These are phyloP conservation scores for Rhizophagus prolifer DNA, from an alignment of 192 early-diverging fungal genomes.

Conservation along the genomic window DNA sequence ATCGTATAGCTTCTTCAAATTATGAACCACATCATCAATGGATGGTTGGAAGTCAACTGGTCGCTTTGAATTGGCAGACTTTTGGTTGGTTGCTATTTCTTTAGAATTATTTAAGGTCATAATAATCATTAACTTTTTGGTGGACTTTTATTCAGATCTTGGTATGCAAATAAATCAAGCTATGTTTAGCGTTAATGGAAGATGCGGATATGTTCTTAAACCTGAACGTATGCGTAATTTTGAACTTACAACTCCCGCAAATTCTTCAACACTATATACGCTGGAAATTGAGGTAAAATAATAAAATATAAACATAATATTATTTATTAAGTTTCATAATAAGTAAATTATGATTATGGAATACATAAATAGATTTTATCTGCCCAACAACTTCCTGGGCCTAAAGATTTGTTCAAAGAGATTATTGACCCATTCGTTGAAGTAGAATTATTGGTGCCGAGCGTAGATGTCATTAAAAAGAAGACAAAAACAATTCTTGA, in stretches of 20 bases:
- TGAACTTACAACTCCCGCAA: slow-evolving; percentile 33
- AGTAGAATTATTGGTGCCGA: slow-evolving; percentile 54
- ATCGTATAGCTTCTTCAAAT: slow-evolving; percentile 80
- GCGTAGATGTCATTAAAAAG: slow-evolving; percentile 41
- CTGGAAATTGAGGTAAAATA: slow-evolving; percentile 39
- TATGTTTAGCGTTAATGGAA: slow-evolving; percentile 73
- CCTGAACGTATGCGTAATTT: slow-evolving; percentile 47
- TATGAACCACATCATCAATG: slow-evolving; percentile 84
- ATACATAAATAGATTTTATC: slow-evolving; percentile 52
- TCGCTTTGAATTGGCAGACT: slow-evolving; percentile 89
- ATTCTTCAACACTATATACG: slow-evolving; percentile 27
- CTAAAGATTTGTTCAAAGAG: slow-evolving; percentile 52
- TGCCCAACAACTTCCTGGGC: slow-evolving; percentile 67
- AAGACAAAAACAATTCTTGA: slow-evolving; percentile 53
- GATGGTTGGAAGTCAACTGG: slow-evolving; percentile 80
- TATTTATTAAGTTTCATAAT: too few species aligned
- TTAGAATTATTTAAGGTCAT: not conserved
- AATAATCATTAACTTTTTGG: not conserved
- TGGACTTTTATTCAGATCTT: slow-evolving; percentile 44
- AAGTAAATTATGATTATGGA: not conserved
- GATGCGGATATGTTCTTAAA: slow-evolving; percentile 83
- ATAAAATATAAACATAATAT: not conserved
- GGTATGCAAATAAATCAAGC: slow-evolving; percentile 83
- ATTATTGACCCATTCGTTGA: slow-evolving; percentile 63
- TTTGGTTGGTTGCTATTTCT: slow-evolving; percentile 46